Base-by-base conservation (phyloP, 345 rosid species). In the Citrus maxima region DNA sequence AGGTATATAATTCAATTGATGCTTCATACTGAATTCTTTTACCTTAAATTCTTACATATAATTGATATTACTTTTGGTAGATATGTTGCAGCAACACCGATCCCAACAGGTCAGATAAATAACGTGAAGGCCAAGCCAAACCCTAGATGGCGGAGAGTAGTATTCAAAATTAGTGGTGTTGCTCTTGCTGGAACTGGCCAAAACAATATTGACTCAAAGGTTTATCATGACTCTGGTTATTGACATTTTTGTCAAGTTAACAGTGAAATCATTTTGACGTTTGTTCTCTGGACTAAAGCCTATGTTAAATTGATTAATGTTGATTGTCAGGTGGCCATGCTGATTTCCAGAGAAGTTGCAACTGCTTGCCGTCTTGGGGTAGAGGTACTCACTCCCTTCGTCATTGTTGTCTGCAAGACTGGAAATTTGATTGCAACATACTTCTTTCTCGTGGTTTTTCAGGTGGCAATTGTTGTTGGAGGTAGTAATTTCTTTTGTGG, bases 401-500 rank as follows among this genome's bases (percentile, higher is more conserved):
- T 42, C 63, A 37, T 77, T 74, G 25, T 71, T 49, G 9, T 49
- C 35, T 37, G 77, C 65, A 19, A 24, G 59, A 22, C 27, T 56
- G 3, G 28, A 40, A 62, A 5, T 38, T 30, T 6, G 12, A 28
- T 18, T 72, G 28, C 10, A 14, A 32, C 59, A 34, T 37, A 18
- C 22, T 35, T 40, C 19, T 27, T 38, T 38, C 30, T 19, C 58
- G 22, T 62, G 12, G 40, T 61, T 28, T 78, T 30, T 75, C 78
- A 87, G 90, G 85, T 87, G 12, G 88, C 90, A 19, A 82, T 87
- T 72, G 87, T 87, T 61, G 77, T 87, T 78, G 90, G 90, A 59
- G 88, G 85, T 63, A 84, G 88, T 61, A 88, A 88, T 60, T 85
- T 85, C 75, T 84, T 88, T 62, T 88, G 87, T 71, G 85, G 88